phyloP scores from a whole-genome alignment of 2,329 filamentous ascomycete genomes.

The Neofusicoccum kwambonambiense region DNA sequence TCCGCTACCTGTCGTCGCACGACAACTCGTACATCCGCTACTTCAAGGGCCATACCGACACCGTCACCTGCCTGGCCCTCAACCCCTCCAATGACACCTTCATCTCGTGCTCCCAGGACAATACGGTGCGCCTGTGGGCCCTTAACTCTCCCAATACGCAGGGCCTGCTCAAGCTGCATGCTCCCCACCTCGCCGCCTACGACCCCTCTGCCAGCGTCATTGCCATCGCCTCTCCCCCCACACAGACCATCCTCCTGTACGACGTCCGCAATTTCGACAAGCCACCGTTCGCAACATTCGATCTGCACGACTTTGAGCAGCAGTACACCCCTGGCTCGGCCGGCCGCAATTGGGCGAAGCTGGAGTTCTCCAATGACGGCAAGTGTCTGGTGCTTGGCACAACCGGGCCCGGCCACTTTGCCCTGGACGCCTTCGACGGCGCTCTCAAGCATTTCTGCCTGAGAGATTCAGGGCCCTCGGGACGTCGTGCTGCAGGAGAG shows the following conservation, averaged over 20 bases:
- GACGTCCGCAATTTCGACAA: constrained; percentile 93
- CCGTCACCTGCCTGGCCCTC: constrained; percentile 79
- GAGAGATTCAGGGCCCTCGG: constrained; percentile 41
- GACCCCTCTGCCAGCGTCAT: constrained; percentile 92
- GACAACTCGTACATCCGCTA: constrained; percentile 97
- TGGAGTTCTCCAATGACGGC: constrained; percentile 96
- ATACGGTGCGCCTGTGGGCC: constrained; percentile 91
- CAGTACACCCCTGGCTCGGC: constrained; percentile 44
- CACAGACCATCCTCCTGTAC: constrained; percentile 81
- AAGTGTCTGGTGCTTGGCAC: constrained; percentile 83
- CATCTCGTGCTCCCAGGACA: constrained; percentile 85
- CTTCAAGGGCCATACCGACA: constrained; percentile 83
- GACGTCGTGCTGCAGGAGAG: constrained; percentile 45
- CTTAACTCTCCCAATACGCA: constrained; percentile 75
- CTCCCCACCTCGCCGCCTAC: constrained; percentile 80
- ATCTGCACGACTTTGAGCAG: constrained; percentile 66
- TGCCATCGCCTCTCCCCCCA: constrained; percentile 78
- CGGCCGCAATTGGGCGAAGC: constrained; percentile 69
- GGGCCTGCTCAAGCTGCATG: constrained; percentile 76
- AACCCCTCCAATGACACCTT: constrained; percentile 88
- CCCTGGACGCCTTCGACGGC: constrained; percentile 91
- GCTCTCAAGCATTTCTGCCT: constrained; percentile 70
- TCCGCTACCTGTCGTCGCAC: constrained; percentile 83
- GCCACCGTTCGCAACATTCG: constrained; percentile 82
- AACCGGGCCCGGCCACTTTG: constrained; percentile 78